Evolutionary conservation across 2,329 filamentous ascomycete species (phyloP).

Genomic region (Colletotrichum sp.): DNA sequence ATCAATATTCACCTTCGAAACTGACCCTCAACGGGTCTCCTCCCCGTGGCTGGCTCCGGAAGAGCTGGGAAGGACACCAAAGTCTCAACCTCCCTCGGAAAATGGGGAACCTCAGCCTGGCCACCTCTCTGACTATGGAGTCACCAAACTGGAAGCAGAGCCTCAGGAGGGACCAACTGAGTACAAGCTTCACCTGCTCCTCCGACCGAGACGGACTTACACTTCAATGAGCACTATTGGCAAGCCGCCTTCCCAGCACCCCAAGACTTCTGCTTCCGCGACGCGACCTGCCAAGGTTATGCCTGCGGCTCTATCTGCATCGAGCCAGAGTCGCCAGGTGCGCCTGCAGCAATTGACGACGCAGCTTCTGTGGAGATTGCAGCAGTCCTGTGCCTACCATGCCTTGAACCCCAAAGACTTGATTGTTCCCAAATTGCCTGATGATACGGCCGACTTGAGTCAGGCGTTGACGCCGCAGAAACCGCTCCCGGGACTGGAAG

Average conservation of each 20-base stretch:
- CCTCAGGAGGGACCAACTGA: conserved; percentile 94
- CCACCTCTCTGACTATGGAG: conserved; percentile 64
- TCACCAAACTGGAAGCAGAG: conserved; percentile 84
- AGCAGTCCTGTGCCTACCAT: conserved; percentile 94
- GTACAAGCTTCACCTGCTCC: conserved; percentile 91
- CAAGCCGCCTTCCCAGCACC: conserved; percentile 25
- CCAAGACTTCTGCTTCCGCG: conserved; percentile 30
- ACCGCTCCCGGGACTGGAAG: conserved; percentile 81
- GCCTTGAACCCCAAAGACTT: conserved; percentile 78
- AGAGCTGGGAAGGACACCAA: conserved; percentile 40
- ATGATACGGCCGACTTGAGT: conserved; percentile 57
- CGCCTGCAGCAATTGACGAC: conserved; percentile 92
- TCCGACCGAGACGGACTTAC: conserved; percentile 80
- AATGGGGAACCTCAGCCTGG: conserved; percentile 37
- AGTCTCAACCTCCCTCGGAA: conserved; percentile 22
- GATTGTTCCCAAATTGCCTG: conserved; percentile 76
- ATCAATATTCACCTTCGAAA: conserved; percentile 94
- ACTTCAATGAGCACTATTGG: conserved; percentile 68
- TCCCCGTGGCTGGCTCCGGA: conserved; percentile 83
- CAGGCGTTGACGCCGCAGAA: conserved; percentile 56
- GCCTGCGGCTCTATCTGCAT: conserved; percentile 36
- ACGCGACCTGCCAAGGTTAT: conserved; percentile 3
- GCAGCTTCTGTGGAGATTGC: conserved; percentile 90
- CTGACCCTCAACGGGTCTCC: conserved; percentile 83
- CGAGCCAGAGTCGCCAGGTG: conserved; percentile 77